phyloP scores from a whole-genome alignment of 2,329 filamentous ascomycete genomes.

The Pseudogymnoascus sp. region DNA sequence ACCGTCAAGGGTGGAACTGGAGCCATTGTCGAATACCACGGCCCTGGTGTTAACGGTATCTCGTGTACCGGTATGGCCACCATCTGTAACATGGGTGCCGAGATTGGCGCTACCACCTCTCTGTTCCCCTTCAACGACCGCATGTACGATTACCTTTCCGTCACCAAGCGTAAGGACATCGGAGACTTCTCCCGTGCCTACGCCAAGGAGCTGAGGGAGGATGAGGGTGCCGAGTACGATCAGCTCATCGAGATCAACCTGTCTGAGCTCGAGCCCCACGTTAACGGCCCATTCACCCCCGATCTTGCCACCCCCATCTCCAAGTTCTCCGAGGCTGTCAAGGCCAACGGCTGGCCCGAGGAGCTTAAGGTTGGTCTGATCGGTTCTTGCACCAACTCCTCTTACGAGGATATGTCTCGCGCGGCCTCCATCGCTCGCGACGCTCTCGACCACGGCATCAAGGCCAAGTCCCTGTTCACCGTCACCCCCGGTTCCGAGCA shows the following conservation, averaged over 20 bases:
- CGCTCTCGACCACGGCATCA: slow-evolving; percentile 84
- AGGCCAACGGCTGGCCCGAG: slow-evolving; percentile 92
- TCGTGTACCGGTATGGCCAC: slow-evolving; percentile 84
- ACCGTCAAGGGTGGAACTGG: slow-evolving; percentile 98
- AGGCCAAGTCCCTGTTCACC: slow-evolving; percentile 88
- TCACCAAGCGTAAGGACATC: slow-evolving; percentile 85
- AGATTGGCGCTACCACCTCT: slow-evolving; percentile 81
- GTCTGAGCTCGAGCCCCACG: slow-evolving; percentile 87
- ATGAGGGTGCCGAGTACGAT: slow-evolving; percentile 91
- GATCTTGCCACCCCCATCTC: slow-evolving; percentile 96
- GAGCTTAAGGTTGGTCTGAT: slow-evolving; percentile 96
- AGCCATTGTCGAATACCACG: slow-evolving; percentile 73
- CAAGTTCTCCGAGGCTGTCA: slow-evolving; percentile 91
- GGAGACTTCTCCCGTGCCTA: slow-evolving; percentile 84
- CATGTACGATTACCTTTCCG: slow-evolving; percentile 91
- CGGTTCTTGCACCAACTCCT: slow-evolving; percentile 93
- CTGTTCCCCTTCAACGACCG: slow-evolving; percentile 97
- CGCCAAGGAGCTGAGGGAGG: slow-evolving; percentile 75
- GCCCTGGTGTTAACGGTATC: slow-evolving; percentile 65
- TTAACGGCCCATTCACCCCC: slow-evolving; percentile 98
- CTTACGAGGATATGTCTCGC: slow-evolving; percentile 84
- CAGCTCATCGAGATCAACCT: slow-evolving; percentile 95
- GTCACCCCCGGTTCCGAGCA: slow-evolving; percentile 97
- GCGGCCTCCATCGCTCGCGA: slow-evolving; percentile 86
- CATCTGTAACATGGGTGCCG: slow-evolving; percentile 64